Conservation (phyloP, 345 rosid species). For the Camelina sativa region DNA sequence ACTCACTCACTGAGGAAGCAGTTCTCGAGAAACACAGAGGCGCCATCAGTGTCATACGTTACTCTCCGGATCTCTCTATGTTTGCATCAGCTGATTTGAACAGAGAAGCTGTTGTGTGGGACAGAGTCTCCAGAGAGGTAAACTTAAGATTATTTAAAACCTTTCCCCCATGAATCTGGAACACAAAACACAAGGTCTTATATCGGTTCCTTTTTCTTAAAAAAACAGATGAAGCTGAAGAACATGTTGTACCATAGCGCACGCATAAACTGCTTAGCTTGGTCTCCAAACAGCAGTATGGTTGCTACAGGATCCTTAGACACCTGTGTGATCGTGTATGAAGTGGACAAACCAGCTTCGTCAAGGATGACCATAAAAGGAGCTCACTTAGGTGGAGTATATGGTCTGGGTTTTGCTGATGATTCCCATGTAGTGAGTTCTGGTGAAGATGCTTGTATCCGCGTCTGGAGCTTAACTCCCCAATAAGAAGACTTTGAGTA, state of each 20-base stretch:
- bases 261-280: slow-evolving; percentile 85
- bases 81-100: slow-evolving; percentile 90
- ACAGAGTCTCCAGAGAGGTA: slow-evolving; percentile 81
- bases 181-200: slow-evolving; percentile 11
- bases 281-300: slow-evolving; percentile 80
- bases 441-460: slow-evolving; percentile 95
- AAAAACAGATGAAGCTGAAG: slow-evolving; percentile 69
- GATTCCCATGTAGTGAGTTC: slow-evolving; percentile 68
- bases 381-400: slow-evolving; percentile 92
- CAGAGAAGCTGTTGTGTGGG: slow-evolving; percentile 95
- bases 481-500: slow-evolving; percentile 36
- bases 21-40: slow-evolving; percentile 91
- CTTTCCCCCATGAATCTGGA: slow-evolving; percentile 5
- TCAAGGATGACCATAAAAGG: slow-evolving; percentile 74
- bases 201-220: neutral
- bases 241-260: slow-evolving; percentile 89
- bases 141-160: slow-evolving; percentile 16
- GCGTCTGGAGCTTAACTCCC: slow-evolving; percentile 64
- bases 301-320: slow-evolving; percentile 91
- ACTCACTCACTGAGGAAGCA: slow-evolving; percentile 74
- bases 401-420: slow-evolving; percentile 78
- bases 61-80: slow-evolving; percentile 93
- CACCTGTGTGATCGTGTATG: slow-evolving; percentile 76
- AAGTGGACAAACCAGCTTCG: slow-evolving; percentile 76
- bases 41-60: slow-evolving; percentile 76